These are phyloP conservation scores for Ogataea methanolica DNA, from an alignment of 805 yeast species.

Conservation along the genomic window DNA sequence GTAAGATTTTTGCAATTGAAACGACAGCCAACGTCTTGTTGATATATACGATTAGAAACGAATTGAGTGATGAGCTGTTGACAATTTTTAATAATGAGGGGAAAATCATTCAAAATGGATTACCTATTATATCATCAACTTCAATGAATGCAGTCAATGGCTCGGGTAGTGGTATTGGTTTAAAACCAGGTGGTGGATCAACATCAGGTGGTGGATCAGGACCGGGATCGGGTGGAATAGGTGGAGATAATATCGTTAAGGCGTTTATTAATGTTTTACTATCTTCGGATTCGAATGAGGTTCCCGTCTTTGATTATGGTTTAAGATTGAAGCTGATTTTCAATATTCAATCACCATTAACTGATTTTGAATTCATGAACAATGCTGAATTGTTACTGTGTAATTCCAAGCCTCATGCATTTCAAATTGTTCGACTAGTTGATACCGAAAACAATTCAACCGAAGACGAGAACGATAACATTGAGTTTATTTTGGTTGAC, in stretches of 20 bases:
- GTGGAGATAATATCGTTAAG: slow-evolving; percentile 17
- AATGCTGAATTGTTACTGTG: slow-evolving; percentile 25
- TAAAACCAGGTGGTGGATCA: too few relatives aligned
- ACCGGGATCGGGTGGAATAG: not conserved
- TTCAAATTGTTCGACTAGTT: slow-evolving; percentile 28
- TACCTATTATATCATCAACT: slow-evolving; percentile 17
- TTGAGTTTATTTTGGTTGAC: slow-evolving; percentile 26
- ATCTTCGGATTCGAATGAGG: slow-evolving; percentile 17
- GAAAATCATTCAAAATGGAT: slow-evolving; percentile 31
- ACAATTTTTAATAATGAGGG: slow-evolving; percentile 27
- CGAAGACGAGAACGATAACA: slow-evolving; percentile 19
- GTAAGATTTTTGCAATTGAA: slow-evolving; percentile 36
- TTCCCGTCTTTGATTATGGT: slow-evolving; percentile 29
- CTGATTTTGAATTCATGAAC: slow-evolving; percentile 25
- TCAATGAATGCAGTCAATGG: slow-evolving; percentile 1
- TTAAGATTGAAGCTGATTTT: slow-evolving; percentile 31
- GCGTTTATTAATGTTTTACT: slow-evolving; percentile 25
- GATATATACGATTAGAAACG: slow-evolving; percentile 36
- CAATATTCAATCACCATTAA: slow-evolving; percentile 29
- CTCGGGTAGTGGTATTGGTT: too few relatives aligned
- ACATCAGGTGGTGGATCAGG: too few relatives aligned
- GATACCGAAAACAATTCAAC: slow-evolving; percentile 7
- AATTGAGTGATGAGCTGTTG: slow-evolving; percentile 27
- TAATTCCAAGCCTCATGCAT: slow-evolving; percentile 30
- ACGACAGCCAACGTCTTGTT: slow-evolving; percentile 37